phyloP scores from a whole-genome alignment of 441 rosid species.

The Hura crepitans region DNA sequence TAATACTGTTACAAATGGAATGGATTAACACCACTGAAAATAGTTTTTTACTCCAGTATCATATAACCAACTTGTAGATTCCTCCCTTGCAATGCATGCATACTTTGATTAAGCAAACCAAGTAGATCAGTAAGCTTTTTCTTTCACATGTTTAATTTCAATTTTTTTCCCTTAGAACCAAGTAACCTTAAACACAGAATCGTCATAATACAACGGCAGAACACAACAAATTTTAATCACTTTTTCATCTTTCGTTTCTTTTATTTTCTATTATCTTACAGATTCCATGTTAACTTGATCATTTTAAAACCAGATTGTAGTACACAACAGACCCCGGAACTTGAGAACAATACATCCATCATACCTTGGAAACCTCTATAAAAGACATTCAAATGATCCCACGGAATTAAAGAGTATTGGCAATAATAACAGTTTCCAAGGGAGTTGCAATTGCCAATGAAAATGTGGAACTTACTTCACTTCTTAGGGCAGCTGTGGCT shows the following conservation, averaged over 20 bases:
- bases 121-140: too few species aligned
- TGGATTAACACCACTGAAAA: too few species aligned
- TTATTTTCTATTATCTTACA: too few species aligned
- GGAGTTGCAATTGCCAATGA: constrained; percentile 4
- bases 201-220: background rate
- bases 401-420: background rate
- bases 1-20: too few species aligned
- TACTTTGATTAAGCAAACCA: too few species aligned
- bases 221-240: background rate
- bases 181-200: background rate
- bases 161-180: background rate
- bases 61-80: too few species aligned
- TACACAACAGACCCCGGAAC: too few species aligned
- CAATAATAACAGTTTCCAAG: background rate
- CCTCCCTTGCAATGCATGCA: too few species aligned
- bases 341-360: too few species aligned
- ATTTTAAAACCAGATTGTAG: background rate
- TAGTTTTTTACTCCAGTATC: too few species aligned
- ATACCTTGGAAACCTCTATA: too few species aligned
- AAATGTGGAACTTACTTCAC: constrained; percentile 54
- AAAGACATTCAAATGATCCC: background rate
- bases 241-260: background rate
- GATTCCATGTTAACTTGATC: background rate
- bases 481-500: constrained; percentile 66
- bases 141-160: too few species aligned